Evolutionary conservation across 352 stramenopile genomes (phyloP).

Genomic region (Pythium angustatum): DNA sequence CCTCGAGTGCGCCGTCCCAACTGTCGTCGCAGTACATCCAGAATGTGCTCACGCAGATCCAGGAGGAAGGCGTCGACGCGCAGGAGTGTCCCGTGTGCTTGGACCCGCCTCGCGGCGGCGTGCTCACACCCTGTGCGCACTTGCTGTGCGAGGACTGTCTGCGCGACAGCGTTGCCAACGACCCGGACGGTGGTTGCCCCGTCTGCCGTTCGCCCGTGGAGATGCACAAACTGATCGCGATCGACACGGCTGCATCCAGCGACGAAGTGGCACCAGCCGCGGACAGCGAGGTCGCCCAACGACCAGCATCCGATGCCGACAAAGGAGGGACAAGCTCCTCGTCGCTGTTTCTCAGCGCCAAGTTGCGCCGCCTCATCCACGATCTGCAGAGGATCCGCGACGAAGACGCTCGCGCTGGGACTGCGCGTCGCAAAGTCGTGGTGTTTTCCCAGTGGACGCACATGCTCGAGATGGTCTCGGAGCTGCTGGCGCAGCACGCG

Average conservation of each 20-base stretch:
- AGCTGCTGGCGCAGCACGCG: constrained; percentile 45
- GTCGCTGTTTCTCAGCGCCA: constrained; percentile 61
- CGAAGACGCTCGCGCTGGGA: constrained; percentile 40
- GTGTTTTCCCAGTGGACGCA: constrained; percentile 91
- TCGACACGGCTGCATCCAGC: constrained; percentile 14
- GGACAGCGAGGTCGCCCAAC: too few relatives aligned
- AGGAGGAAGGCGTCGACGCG: constrained; percentile 67
- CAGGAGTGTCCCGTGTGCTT: constrained; percentile 89
- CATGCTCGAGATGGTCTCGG: constrained; percentile 84
- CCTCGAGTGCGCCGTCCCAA: background rate
- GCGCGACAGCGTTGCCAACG: constrained; percentile 52
- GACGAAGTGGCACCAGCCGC: background rate
- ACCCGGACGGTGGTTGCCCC: constrained; percentile 68
- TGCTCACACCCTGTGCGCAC: constrained; percentile 87
- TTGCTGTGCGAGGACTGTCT: constrained; percentile 83
- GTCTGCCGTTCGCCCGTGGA: constrained; percentile 75
- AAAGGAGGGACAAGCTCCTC: constrained; percentile 11
- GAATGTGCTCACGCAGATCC: constrained; percentile 75
- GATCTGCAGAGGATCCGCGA: constrained; percentile 65
- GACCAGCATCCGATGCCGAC: too few relatives aligned
- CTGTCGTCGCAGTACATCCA: constrained; percentile 49
- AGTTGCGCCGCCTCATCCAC: constrained; percentile 62
- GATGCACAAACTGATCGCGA: constrained; percentile 55
- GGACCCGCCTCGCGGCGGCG: constrained; percentile 59
- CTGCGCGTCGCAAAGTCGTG: constrained; percentile 75